Evolutionary conservation across 2,329 filamentous ascomycete genomes (phyloP).

Genomic region (Lachnellula cervina): DNA sequence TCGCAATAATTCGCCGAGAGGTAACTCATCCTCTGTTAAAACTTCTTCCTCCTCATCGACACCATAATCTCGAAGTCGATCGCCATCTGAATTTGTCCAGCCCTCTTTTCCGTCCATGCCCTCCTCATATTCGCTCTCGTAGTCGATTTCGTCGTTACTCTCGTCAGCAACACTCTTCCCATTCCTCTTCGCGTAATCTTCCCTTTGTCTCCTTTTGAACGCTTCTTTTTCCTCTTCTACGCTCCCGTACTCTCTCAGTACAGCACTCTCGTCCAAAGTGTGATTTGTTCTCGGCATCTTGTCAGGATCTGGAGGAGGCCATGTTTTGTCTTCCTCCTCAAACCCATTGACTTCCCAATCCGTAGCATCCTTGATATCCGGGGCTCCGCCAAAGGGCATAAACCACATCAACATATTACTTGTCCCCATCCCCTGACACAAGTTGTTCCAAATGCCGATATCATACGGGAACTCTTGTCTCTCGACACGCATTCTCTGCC

Average conservation of each 20-base stretch:
- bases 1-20: slow-evolving; percentile 62
- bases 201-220: slow-evolving; percentile 46
- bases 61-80: slow-evolving; percentile 69
- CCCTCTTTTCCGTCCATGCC: slow-evolving; percentile 46
- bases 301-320: slow-evolving; percentile 61
- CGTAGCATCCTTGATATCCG: slow-evolving; percentile 34
- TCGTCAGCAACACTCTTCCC: slow-evolving; percentile 25
- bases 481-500: slow-evolving; percentile 48
- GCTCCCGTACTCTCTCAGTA: slow-evolving; percentile 20
- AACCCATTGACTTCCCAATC: slow-evolving; percentile 73
- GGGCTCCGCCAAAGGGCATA: slow-evolving; percentile 57
- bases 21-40: slow-evolving; percentile 57
- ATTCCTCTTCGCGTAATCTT: slow-evolving; percentile 40
- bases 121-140: slow-evolving; percentile 29
- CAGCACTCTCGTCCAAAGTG: slow-evolving; percentile 2
- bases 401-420: slow-evolving; percentile 63
- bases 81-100: slow-evolving; percentile 74
- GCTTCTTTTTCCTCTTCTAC: slow-evolving; percentile 39
- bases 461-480: slow-evolving; percentile 80
- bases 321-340: slow-evolving; percentile 57
- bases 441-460: slow-evolving; percentile 67
- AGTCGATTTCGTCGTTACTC: slow-evolving; percentile 24
- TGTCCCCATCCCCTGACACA: slow-evolving; percentile 71
- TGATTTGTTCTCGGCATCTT: slow-evolving; percentile 39
- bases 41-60: slow-evolving; percentile 71